Base-by-base conservation (phyloP, 345 rosid species). In the Litchi chinensis region DNA sequence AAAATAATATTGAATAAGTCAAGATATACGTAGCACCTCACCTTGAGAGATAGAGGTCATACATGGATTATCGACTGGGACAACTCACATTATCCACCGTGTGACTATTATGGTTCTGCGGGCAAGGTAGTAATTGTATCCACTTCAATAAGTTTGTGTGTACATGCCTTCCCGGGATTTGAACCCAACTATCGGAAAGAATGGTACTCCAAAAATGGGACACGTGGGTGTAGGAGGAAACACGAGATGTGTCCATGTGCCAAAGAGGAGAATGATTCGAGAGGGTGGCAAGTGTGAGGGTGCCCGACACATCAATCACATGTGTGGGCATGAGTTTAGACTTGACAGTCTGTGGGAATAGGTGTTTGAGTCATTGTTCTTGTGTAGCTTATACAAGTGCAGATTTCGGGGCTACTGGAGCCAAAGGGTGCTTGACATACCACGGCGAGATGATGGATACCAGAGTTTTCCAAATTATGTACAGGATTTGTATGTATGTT, bases 31-130 rank as follows among this genome's bases (percentile, higher is more conserved):
- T 85, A 83, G 24, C 78, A 92, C 48, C 80, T 79, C 37, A 86
- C 89, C 2, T 93, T 94, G 95, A 88, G 28, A 26, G 81, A 39
- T 18, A 59, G 3, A 9, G 32, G 62, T 2, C 41, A 56, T 41
- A 81, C 16, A n/a, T 93, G 98, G 98, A 26, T 68, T 2, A 84
- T 50, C 10, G 76, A 82, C 65, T 85, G 84, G 86, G 77, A 76
- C 1, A 84, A 76, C 56, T 95, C 97, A 0, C 28, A 82, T 37
- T 94, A 93, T 41, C 44, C 9, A 48, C 83, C 70, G 28, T 95
- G 98, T 40, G 98, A 93, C 50, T 70, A 57, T 76, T 90, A 91
- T 52, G 48, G 21, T 78, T 82, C 37, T 95, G 97, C 54, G 98
- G 96, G 18, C 79, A 76, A 3, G 86, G 88, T 60, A 74, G 85